A percentile compares a stretch with the other conserved stretches of the same genome.
phyloP scores from a whole-genome alignment of 495 filamentous ascomycete species.

The Aspergillus avenaceus region DNA sequence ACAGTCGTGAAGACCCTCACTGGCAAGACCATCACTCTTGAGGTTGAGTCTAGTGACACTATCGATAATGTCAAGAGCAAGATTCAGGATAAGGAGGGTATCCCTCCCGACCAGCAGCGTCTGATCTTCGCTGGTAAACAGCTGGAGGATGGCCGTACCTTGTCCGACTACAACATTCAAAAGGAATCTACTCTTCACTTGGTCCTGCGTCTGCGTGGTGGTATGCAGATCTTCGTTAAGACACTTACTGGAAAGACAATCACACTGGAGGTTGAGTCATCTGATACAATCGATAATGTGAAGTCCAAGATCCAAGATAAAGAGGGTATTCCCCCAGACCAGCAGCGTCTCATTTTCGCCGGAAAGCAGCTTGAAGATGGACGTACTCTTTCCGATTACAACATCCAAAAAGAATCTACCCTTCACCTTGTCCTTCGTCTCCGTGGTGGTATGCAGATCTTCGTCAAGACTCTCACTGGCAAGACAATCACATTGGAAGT shows the following conservation, averaged over 20 bases:
- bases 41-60: constrained; percentile 93
- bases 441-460: constrained; percentile 96
- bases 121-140: constrained; percentile 72
- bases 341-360: constrained; percentile 92
- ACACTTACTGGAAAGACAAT: constrained; percentile 71
- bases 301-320: constrained; percentile 98
- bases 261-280: constrained; percentile 66
- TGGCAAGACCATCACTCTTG: constrained; percentile 96
- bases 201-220: constrained; percentile 68
- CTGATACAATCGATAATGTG: constrained; percentile 97
- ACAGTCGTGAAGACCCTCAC: constrained; percentile 86
- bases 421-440: constrained; percentile 94
- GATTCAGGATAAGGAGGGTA: constrained; percentile 77
- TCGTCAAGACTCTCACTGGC: constrained; percentile 89
- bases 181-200: constrained; percentile 69
- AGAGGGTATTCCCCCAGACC: constrained; percentile 92
- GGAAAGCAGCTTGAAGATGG: constrained; percentile 93
- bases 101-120: constrained; percentile 74
- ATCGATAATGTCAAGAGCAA: constrained; percentile 93
- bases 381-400: constrained; percentile 95
- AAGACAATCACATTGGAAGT: constrained; percentile 93
- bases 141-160: constrained; percentile 65
- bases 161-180: constrained; percentile 73
- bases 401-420: constrained; percentile 99
- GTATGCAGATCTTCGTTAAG: constrained; percentile 74